Percentiles rank a stretch among this genome's conserved stretches.
These are phyloP conservation scores for Suillus subluteus DNA, from an alignment of 768 basidiomycete species.

Conservation along the genomic window DNA sequence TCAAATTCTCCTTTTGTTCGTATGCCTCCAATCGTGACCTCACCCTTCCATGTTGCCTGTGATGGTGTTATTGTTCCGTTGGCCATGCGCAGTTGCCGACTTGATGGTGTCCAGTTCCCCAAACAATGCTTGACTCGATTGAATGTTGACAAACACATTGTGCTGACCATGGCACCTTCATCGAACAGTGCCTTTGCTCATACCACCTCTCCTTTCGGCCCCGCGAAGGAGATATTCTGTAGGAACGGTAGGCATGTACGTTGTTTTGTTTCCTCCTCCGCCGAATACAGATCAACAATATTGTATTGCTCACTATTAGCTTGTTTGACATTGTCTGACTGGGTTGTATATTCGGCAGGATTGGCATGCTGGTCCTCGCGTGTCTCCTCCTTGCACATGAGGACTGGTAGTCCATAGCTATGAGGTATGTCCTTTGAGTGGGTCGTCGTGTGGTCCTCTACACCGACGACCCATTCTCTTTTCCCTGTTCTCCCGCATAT, in stretches of 20 bases:
- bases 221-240: neutral
- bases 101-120: constrained; percentile 18
- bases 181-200: constrained; percentile 18
- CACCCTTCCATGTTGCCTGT: constrained; percentile 14
- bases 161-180: constrained; percentile 35
- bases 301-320: neutral
- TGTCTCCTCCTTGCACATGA: too few relatives aligned
- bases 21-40: neutral
- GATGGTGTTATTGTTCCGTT: constrained; percentile 22
- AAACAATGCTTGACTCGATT: constrained; percentile 14
- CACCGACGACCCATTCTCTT: neutral
- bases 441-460: constrained; percentile 4
- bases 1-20: constrained; percentile 1
- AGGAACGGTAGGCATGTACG: neutral
- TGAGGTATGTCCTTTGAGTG: neutral
- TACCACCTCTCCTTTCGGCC: neutral
- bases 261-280: neutral
- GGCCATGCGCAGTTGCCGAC: constrained; percentile 35
- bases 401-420: too few relatives aligned
- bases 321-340: neutral
- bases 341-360: neutral
- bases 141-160: constrained; percentile 22
- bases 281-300: constrained; percentile 1
- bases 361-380: neutral
- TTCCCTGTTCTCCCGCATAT: neutral